Evolutionary conservation across 441 rosid genomes (phyloP), one percentile per base, ranked within the genome.

Genomic region (Gossypium gossypioides): DNA sequence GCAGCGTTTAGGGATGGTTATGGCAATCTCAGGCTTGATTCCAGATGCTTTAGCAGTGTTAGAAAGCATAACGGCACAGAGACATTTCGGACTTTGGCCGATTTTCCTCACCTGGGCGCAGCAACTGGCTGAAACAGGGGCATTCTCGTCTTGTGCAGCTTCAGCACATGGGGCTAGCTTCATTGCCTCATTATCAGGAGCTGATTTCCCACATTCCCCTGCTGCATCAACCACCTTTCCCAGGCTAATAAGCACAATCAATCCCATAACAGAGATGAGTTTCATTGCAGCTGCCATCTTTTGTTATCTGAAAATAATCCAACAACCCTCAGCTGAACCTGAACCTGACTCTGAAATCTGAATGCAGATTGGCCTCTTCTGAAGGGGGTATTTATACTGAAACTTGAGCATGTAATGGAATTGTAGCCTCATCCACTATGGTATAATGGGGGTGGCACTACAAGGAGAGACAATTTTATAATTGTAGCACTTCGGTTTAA

Each of bases 1-100:
- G 89, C 93, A 87, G 62, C 96, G 92, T 76, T 91, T 90, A 48
- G 96, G 96, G 74, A 91, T 85, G 58, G 93, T 86, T 2, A 90
- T 76, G 34, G 91, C 93, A 42, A 83, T 68, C 60, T 90, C 86
- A 42, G 88, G 89, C 60, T 84, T 76, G 27, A 91, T 74, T 19
- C 96, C 93, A 1, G 88, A 86, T 12, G 89, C 81, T 79, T 89
- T 85, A 27, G 93, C 92, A 8, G 86, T 84, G 78, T 86, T 69
- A 0, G 93, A 91, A 16, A 88, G 88, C 80, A 91, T 59, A 16
- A 86, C 79, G n/a, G 93, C 92, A 15, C 97, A 91, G 44, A 91
- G 86, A 75, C 96, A 88, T 42, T 76, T 85, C 3, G 96, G 91
- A 40, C 74, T 87, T 69, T 83, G 83, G 29, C 88, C 86, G 2